Evolutionary conservation across 73 alveolate genomes (phyloP), one percentile per base, ranked within the genome.

Genomic region (Diophrys sp.): DNA sequence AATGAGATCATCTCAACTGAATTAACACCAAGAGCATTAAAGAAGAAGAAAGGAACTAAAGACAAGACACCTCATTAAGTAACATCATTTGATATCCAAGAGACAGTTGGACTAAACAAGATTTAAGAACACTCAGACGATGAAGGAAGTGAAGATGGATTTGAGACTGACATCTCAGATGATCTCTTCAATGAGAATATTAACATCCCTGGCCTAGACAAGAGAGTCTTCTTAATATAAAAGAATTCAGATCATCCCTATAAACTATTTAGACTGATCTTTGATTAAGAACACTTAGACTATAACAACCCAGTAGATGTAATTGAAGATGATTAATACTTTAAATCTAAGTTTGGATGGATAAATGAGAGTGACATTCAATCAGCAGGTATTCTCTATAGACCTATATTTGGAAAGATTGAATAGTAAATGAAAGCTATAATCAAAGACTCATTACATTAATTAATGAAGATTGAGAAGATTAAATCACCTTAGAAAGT

Each of bases 21-120:
- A 24, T 31, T 79, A 56, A 79, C 78, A 33, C 87, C 87, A 79
- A 79, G 33, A 11, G 26, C 68, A 27, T 79, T 23, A 54, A 53
- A 79, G 72, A 23, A 23, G 28, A 18, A 27, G n/a, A 14, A 53
- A 53, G 23, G 23, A 14, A 53, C 24, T 8, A 53, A 23, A 23
- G 23, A 23, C 24, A 14, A 14, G 8, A 53, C 24, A 14, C 67
- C 23, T 23, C 67, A 53, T 8, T 8, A 53, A 53, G 67, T 8
- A 53, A 53, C 23, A 14, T 23, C 23, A 27, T 31, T 2, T n/a
- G n/a, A n/a, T n/a, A n/a, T n/a, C n/a, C n/a, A n/a, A n/a, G n/a
- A n/a, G n/a, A n/a, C n/a, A n/a, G n/a, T n/a, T n/a, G n/a, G n/a
- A n/a, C 62, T 44, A 11, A 44, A 11, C 18, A 44, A 44, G 18